Conservation (phyloP, 31 red algal genomes). For the Porphyra umbilicalis region DNA sequence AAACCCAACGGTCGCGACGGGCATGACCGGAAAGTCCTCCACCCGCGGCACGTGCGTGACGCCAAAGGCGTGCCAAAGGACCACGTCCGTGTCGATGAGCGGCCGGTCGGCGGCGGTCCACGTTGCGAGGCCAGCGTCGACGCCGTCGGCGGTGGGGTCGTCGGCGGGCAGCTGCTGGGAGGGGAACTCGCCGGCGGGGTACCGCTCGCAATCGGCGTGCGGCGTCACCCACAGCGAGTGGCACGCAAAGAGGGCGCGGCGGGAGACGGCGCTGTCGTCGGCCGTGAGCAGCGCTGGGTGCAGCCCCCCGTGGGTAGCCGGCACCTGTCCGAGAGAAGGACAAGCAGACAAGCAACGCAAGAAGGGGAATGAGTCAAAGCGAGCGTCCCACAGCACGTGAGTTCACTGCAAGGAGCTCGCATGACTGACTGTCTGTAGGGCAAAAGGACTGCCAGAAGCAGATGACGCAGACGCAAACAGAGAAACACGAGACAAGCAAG, state of each 20-base stretch:
- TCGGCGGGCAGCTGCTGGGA: too few species aligned
- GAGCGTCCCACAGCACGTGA: background rate
- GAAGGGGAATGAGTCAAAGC: background rate
- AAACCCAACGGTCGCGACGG: constrained; percentile 55
- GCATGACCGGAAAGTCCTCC: constrained; percentile 85
- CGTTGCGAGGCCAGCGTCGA: constrained; percentile 26
- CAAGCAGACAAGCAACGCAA: background rate
- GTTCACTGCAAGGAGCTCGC: background rate
- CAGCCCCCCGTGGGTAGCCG: background rate
- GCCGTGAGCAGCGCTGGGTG: constrained; percentile 19
- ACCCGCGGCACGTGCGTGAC: constrained; percentile 61
- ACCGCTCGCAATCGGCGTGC: constrained; percentile 40
- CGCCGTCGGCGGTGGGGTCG: too few species aligned
- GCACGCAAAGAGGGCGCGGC: constrained; percentile 38
- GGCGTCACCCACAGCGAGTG: constrained; percentile 65
- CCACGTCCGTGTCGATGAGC: constrained; percentile 42
- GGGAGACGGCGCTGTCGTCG: constrained; percentile 33
- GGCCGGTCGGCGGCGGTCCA: constrained; percentile 33
- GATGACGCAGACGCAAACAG: too few species aligned
- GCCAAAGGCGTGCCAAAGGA: constrained; percentile 74
- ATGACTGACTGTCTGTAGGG: too few species aligned
- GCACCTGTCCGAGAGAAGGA: background rate
- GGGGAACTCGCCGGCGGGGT: constrained; percentile 65
- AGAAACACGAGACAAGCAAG: too few species aligned
- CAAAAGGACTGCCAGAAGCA: too few species aligned